phyloP scores from a whole-genome alignment of 257 asterid genomes.

The Solanum chilense region DNA sequence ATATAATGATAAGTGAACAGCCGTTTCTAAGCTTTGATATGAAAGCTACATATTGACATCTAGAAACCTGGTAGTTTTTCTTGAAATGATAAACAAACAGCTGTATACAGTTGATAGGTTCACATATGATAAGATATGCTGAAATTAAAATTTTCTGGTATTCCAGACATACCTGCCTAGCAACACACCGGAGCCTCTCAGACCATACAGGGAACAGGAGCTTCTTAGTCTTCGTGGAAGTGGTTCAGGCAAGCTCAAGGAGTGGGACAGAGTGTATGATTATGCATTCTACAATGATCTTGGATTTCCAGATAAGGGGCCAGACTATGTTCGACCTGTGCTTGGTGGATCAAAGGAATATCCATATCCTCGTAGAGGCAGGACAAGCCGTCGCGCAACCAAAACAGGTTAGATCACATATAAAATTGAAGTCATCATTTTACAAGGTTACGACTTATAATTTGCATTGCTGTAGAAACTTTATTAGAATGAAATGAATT shows the following conservation, averaged over 20 bases:
- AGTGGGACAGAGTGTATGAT: slow-evolving; percentile 93
- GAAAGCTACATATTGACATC: neutral
- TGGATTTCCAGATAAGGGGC: slow-evolving; percentile 66
- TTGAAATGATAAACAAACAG: neutral
- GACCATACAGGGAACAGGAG: slow-evolving; percentile 57
- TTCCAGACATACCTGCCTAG: slow-evolving; percentile 58
- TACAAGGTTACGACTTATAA: neutral
- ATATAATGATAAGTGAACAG: neutral
- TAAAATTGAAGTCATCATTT: neutral
- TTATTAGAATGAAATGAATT: neutral
- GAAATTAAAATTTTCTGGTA: neutral
- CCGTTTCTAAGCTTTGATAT: neutral
- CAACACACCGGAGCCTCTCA: slow-evolving; percentile 59
- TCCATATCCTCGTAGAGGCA: slow-evolving; percentile 84
- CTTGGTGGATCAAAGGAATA: slow-evolving; percentile 64
- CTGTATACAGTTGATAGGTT: neutral
- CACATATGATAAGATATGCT: neutral
- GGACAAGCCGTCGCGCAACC: slow-evolving; percentile 72
- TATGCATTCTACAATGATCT: slow-evolving; percentile 80
- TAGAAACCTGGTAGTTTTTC: neutral
- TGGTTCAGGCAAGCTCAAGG: slow-evolving; percentile 45
- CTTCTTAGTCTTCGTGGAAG: slow-evolving; percentile 58
- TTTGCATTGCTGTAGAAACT: neutral
- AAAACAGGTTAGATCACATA: slow-evolving; percentile 35
- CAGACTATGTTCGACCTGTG: slow-evolving; percentile 43